A percentile compares a stretch with the other conserved stretches of the same genome.
Conservation (phyloP, 768 basidiomycete genomes). For the Amanita molliuscula region DNA sequence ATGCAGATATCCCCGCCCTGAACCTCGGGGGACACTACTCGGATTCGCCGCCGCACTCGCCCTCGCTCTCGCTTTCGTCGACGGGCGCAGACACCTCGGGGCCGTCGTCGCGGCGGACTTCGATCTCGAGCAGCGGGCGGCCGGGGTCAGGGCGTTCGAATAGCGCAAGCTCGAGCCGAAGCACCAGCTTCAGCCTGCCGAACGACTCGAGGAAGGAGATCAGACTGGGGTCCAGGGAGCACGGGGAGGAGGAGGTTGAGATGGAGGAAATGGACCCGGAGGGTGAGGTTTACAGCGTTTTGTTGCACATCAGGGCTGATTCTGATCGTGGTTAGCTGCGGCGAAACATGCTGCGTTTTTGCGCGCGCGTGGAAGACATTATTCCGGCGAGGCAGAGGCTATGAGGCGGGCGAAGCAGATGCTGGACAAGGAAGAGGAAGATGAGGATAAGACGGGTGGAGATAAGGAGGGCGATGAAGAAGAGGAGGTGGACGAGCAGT, state of each 20-base stretch:
- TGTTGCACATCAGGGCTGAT: neutral
- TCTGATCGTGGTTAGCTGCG: constrained; percentile 39
- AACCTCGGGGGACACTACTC: constrained; percentile 33
- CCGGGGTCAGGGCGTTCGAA: constrained; percentile 49
- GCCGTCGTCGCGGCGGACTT: constrained; percentile 66
- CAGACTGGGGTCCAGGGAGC: constrained; percentile 40
- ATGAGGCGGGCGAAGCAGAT: constrained; percentile 75
- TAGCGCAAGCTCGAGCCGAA: constrained; percentile 60
- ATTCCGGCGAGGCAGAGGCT: constrained; percentile 86
- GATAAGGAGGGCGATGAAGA: constrained; percentile 14
- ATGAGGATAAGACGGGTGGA: constrained; percentile 26
- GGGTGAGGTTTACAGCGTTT: constrained; percentile 35
- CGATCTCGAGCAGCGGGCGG: constrained; percentile 55
- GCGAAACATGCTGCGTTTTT: constrained; percentile 78
- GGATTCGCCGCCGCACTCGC: constrained; percentile 24
- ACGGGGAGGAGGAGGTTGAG: constrained; percentile 60
- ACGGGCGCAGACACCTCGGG: constrained; percentile 52
- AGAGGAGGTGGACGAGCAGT: constrained; percentile 14
- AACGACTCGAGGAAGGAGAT: constrained; percentile 56
- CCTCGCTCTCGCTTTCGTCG: constrained; percentile 31
- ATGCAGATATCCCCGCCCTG: constrained; percentile 74
- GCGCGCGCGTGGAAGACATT: constrained; percentile 72
- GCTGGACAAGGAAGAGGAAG: constrained; percentile 42
- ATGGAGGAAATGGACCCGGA: constrained; percentile 88
- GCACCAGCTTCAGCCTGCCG: constrained; percentile 77